Base-by-base conservation (phyloP, 2,329 filamentous ascomycete species). In the Colletotrichum sp. region DNA sequence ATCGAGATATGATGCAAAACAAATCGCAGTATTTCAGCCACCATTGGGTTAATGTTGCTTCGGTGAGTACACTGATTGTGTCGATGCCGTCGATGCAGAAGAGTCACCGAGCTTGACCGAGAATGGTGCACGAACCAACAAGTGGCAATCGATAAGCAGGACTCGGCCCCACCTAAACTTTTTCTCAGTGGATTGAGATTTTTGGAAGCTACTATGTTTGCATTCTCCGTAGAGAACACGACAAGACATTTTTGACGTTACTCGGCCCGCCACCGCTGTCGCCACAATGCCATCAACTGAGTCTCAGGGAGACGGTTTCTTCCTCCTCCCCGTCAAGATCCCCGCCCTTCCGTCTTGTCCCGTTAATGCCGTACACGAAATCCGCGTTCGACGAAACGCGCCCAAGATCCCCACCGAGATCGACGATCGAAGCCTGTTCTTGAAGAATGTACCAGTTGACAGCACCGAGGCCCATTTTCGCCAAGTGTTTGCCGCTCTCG, bases 361-460 rank as follows among this genome's bases (percentile, higher is more conserved):
- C 29, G 84, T 87, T 55, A 83, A 89, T 57, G 89, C 92, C 72
- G 91, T 90, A 64, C 97, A 98, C 85, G 95, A 96, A 84, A 87
- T 98, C 79, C 98, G 98, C 85, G 85, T 98, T 69, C 94, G 95
- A 77, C 91, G 91, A 69, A 96, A 98, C 83, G 89, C 92, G 59
- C 95, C 96, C 74, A 95, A 93, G 84, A 89, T 94, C 54, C 91
- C 94, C 16, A 93, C 93, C 9, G 87, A 90, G 69, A 90, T 94
- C 82, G 93, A 96, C 78, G 86, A 91, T 18, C 92, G 96, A 78
- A 95, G 94, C 75, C 88, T 99, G 21, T 99, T 98, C 84, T 82
- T 98, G n/a, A 94, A 96, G 76, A 98, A 99, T 79, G 86, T 97
- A 1, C 97, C 97, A 8, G 88, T 93, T 76, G 96, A 98, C 81